Evolutionary conservation across 306 rosid genomes (phyloP).

Genomic region (Gastrolobium villosum): DNA sequence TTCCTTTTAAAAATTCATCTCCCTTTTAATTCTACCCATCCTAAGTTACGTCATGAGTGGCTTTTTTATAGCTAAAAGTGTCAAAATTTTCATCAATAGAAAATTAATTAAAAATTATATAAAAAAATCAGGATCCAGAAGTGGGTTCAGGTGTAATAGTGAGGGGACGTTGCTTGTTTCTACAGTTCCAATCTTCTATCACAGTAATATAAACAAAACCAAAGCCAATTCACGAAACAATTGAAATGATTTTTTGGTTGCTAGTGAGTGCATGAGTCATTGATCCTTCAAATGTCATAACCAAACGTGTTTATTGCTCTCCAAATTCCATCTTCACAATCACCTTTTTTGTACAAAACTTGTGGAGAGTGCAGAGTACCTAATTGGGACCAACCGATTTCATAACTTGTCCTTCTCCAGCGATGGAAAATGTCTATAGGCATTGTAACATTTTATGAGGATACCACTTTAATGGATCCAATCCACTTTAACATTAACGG

Average conservation of each 20-base stretch:
- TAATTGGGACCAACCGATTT: not conserved
- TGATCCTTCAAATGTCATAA: not conserved
- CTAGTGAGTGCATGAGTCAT: not conserved
- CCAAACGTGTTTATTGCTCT: not conserved
- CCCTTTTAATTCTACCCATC: no score
- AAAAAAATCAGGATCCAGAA: no score
- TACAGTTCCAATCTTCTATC: no score
- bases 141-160: no score
- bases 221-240: not conserved
- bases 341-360: not conserved
- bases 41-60: no score
- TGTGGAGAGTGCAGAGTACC: slow-evolving; percentile 5
- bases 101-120: no score
- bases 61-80: no score
- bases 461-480: not conserved
- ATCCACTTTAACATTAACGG: not conserved
- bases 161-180: no score
- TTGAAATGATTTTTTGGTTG: not conserved
- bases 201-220: no score
- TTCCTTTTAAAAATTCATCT: no score
- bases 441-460: not conserved
- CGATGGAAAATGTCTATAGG: not conserved
- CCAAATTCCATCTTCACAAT: not conserved
- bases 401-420: not conserved
- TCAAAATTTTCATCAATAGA: no score